phyloP scores from a whole-genome alignment of 2,329 filamentous ascomycete species.

The Claviceps paspali region DNA sequence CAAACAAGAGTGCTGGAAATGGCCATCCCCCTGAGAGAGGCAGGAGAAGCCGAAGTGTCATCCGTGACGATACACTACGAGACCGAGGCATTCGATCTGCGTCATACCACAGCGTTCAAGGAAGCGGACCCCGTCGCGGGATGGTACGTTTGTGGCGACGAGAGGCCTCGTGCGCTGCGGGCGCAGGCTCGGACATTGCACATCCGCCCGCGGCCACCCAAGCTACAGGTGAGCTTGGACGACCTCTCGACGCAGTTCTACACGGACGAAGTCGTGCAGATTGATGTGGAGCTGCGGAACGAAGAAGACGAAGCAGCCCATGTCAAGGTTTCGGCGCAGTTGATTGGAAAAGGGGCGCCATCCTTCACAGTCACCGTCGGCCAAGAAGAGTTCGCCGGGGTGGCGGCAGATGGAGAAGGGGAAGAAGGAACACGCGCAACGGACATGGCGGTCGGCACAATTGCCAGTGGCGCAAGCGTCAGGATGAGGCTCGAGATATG shows the following conservation, averaged over 20 bases:
- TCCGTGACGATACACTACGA: slow-evolving; percentile 49
- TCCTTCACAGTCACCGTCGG: slow-evolving; percentile 26
- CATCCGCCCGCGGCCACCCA: slow-evolving; percentile 79
- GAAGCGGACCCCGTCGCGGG: slow-evolving; percentile 25
- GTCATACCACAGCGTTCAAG: slow-evolving; percentile 44
- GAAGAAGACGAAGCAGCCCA: slow-evolving; percentile 67
- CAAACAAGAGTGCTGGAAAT: slow-evolving; percentile 58
- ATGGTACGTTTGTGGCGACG: slow-evolving; percentile 33
- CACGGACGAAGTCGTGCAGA: slow-evolving; percentile 58
- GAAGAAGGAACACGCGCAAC: slow-evolving; percentile 27
- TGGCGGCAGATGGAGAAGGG: slow-evolving; percentile 14
- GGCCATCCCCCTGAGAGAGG: slow-evolving; percentile 59
- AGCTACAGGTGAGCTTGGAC: slow-evolving; percentile 60
- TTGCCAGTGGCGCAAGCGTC: slow-evolving; percentile 29
- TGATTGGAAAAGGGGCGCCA: slow-evolving; percentile 45
- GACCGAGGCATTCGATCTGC: slow-evolving; percentile 49
- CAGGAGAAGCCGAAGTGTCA: slow-evolving; percentile 57
- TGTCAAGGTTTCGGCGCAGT: slow-evolving; percentile 51
- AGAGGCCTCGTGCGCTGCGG: slow-evolving; percentile 31
- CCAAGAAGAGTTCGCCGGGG: slow-evolving; percentile 16
- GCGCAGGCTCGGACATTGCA: slow-evolving; percentile 42
- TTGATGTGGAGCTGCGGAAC: slow-evolving; percentile 61
- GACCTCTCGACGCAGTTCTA: slow-evolving; percentile 61
- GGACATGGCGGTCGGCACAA: slow-evolving; percentile 29
- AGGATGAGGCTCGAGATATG: slow-evolving; percentile 32